These are phyloP conservation scores for Camelina neglecta DNA, from an alignment of 345 rosid species.

Conservation along the genomic window DNA sequence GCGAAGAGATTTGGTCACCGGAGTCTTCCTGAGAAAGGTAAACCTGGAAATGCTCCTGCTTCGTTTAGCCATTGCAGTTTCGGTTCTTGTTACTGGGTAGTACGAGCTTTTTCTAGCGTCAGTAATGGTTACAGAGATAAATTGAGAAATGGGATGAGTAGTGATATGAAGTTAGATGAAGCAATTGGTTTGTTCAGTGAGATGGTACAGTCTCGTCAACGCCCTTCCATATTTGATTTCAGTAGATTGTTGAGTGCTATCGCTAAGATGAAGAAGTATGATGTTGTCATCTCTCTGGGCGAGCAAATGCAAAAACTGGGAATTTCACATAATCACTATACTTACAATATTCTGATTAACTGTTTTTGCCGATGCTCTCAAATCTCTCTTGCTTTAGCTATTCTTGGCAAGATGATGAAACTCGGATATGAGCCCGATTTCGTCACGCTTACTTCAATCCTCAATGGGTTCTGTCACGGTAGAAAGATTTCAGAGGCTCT, in stretches of 20 bases:
- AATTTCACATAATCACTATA: neutral
- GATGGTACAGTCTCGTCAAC: slow-evolving; percentile 1
- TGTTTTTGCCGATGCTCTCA: neutral
- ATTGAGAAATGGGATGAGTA: neutral
- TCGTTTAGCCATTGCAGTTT: neutral
- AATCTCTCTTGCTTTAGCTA: neutral
- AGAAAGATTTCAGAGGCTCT: neutral
- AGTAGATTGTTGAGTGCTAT: neutral
- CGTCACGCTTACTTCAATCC: neutral
- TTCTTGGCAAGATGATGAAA: neutral
- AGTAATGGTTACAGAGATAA: neutral
- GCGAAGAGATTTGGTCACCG: neutral
- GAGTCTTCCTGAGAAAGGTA: neutral
- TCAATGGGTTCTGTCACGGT: neutral
- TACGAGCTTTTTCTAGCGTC: neutral
- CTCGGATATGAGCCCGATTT: neutral
- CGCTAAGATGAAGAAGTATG: slow-evolving; percentile 17
- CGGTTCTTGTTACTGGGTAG: too few relatives aligned
- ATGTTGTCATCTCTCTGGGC: slow-evolving; percentile 18
- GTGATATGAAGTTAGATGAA: neutral
- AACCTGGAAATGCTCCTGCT: neutral
- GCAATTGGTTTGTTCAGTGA: slow-evolving; percentile 1
- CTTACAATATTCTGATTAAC: neutral
- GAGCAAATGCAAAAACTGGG: neutral
- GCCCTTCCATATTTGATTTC: neutral